Base-by-base conservation (phyloP, 2,329 filamentous ascomycete species). In the Fusarium scirpi region DNA sequence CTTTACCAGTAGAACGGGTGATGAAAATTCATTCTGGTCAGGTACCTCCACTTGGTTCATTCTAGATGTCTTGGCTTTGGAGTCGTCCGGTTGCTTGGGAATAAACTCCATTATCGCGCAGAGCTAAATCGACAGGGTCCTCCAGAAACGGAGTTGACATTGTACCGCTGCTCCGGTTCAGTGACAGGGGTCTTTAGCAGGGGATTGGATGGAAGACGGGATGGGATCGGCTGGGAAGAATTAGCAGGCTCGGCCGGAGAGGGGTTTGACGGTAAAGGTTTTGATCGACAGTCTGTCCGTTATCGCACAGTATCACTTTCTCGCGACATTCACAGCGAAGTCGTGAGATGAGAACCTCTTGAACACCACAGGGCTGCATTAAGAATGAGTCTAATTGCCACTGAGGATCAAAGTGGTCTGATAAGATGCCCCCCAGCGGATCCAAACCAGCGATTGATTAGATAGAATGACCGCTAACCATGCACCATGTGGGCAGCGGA, bases 401-500 rank as follows among this genome's bases (percentile, higher is more conserved):
- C 24, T 4, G 12, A 41, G n/a, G 49, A 43, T 41, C 49, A 29
- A 27, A 43, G 2, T 53, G 49, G 49, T 22, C 49, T 29, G 49
- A 53, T 52, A 24, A 52, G 32, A 52, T 43, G 49, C 22, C 24
- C 25, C 25, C 25, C 18, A n/a, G 27, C 25, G 25, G 25, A 41
- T 43, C 34, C 22, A 18, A 43, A 43, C 32, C 30, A 25, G 34
- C 49, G 57, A 60, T 60, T 60, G 57, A 60, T 60, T 56, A 60
- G 57, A 60, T 60, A 46, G 40, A 46, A 56, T 40, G 9, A 24
- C 30, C 49, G 20, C 57, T 55, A 59, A 25, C 1, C 4, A 29
- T 53, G 22, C 40, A 11, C 49, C 11, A 46, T 56, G 57, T 56
- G 57, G 57, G 51, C 15, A 34, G 15, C 34, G 25, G 57, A 54